A percentile compares a stretch with the other conserved stretches of the same genome.
Conservation (phyloP, 306 rosid species). For the Lathyrus sativus region DNA sequence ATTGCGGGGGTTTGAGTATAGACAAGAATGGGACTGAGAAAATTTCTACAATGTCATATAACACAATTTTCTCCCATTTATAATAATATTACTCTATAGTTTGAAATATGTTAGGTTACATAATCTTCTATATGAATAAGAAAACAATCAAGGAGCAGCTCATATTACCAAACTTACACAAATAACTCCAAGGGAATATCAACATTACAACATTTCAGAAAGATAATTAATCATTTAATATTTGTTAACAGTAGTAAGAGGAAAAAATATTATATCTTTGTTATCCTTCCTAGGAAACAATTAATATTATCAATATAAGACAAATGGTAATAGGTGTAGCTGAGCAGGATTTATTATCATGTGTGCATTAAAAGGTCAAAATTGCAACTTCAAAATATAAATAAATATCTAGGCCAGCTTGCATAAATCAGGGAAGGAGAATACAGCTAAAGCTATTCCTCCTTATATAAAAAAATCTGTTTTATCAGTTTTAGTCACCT, state of each 20-base stretch:
- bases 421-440: conserved; percentile 35
- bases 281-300: conserved; percentile 31
- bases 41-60: conserved; percentile 38
- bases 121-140: conserved; percentile 33
- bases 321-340: conserved; percentile 41
- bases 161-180: conserved; percentile 38
- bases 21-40: conserved; percentile 17
- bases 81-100: conserved; percentile 27
- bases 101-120: conserved; percentile 27
- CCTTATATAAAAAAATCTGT: conserved; percentile 33
- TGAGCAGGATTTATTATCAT: conserved; percentile 34
- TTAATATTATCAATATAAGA: conserved; percentile 36
- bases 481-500: conserved; percentile 29
- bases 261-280: conserved; percentile 25
- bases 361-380: conserved; percentile 43
- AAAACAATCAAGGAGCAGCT: conserved; percentile 41
- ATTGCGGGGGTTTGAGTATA: conserved; percentile 14
- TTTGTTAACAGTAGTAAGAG: conserved; percentile 17
- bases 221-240: conserved; percentile 38
- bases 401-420: conserved; percentile 30
- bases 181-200: conserved; percentile 47
- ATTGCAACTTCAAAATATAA: conserved; percentile 30
- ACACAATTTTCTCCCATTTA: conserved; percentile 25
- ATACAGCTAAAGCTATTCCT: conserved; percentile 28
- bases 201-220: conserved; percentile 35